These are phyloP conservation scores for Fusarium cyanostomum DNA, from an alignment of 2,329 filamentous ascomycete species.

Conservation along the genomic window DNA sequence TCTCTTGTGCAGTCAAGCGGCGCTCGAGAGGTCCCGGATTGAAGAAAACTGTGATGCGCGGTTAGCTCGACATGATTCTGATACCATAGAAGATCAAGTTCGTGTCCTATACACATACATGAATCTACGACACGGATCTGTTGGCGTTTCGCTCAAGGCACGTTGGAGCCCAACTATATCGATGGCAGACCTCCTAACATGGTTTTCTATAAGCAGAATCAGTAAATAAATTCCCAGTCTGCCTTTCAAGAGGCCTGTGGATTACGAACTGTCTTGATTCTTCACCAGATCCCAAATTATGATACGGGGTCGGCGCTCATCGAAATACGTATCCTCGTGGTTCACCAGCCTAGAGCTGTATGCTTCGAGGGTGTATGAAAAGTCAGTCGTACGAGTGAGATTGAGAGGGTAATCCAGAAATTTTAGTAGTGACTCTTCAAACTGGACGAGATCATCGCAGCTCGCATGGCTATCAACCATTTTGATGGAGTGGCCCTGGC, in stretches of 20 bases:
- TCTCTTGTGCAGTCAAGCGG: conserved; percentile 1
- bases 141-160: not conserved
- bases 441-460: not conserved
- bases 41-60: not conserved
- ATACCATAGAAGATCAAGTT: not conserved
- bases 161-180: not conserved
- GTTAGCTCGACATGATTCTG: not conserved
- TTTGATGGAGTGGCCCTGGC: not conserved
- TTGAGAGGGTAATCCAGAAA: conserved; percentile 7
- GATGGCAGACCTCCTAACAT: not conserved
- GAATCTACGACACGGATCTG: conserved; percentile 9
- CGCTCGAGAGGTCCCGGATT: not conserved
- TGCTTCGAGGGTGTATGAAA: not conserved
- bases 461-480: not conserved
- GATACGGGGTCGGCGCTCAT: not conserved
- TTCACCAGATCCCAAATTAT: not conserved
- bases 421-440: not conserved
- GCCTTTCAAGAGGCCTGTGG: not conserved
- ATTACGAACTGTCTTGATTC: not conserved
- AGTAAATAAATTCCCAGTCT: not conserved
- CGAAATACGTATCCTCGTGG: not conserved
- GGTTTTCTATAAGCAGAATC: not conserved
- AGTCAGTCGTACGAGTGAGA: conserved; percentile 2
- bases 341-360: not conserved
- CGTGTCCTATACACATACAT: not conserved